phyloP scores from a whole-genome alignment of 2,329 filamentous ascomycete species.

The Nemania bipapillata region DNA sequence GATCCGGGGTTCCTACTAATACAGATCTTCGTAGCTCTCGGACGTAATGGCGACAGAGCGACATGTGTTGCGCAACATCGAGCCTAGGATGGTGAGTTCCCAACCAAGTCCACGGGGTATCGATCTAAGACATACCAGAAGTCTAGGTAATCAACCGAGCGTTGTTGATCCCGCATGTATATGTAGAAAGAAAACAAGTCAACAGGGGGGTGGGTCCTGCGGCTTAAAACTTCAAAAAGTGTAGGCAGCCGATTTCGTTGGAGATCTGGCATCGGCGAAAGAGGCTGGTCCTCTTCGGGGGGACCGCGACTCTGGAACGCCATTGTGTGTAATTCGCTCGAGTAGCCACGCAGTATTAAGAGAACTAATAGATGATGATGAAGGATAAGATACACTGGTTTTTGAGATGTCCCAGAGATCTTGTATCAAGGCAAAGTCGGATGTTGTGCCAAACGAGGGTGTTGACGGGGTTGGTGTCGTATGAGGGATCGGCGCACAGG shows the following conservation, averaged over 20 bases:
- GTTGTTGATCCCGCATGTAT: constrained; percentile 98
- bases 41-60: constrained; percentile 94
- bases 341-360: not conserved
- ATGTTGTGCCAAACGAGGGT: constrained; percentile 24
- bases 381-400: not conserved
- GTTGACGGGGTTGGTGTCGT: constrained; percentile 17
- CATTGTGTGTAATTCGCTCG: constrained; percentile 49
- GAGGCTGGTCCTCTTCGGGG: constrained; percentile 51
- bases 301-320: constrained; percentile 47
- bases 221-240: constrained; percentile 92
- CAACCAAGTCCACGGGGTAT: not conserved
- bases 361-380: not conserved
- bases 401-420: not conserved
- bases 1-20: constrained; percentile 89
- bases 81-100: constrained; percentile 71
- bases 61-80: constrained; percentile 99
- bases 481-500: not conserved
- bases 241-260: constrained; percentile 88
- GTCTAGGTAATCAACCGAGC: constrained; percentile 96
- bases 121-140: constrained; percentile 78
- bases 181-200: constrained; percentile 99
- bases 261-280: constrained; percentile 68
- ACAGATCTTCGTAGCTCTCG: constrained; percentile 93
- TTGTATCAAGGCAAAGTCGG: not conserved
- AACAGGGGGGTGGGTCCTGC: constrained; percentile 92